Conservation (phyloP, 1,284 basidiomycete species). For the Ceratobasidium sp. region DNA sequence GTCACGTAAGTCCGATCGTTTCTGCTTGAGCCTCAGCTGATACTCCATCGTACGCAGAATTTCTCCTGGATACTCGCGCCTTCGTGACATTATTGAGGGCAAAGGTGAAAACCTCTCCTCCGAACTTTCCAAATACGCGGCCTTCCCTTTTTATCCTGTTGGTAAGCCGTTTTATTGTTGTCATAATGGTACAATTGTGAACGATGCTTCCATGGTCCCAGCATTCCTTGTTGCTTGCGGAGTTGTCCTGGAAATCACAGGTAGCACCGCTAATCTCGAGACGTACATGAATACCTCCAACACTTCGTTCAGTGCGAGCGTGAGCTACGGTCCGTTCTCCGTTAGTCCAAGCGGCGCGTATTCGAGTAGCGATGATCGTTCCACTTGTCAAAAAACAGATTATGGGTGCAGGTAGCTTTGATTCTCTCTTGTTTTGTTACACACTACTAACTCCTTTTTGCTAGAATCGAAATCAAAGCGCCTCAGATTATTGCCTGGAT, state of each 20-base stretch:
- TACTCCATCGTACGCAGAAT: conserved; percentile 1
- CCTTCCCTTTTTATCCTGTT: conserved; percentile 23
- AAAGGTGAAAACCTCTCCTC: background rate
- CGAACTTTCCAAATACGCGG: background rate
- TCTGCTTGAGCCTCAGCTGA: background rate
- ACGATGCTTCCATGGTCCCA: background rate
- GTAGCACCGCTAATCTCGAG: conserved; percentile 25
- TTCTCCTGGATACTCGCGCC: conserved; percentile 14
- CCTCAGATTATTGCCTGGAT: conserved; percentile 10
- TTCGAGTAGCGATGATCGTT: background rate
- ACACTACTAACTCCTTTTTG: background rate
- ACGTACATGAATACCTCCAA: conserved; percentile 18
- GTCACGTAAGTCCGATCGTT: conserved; percentile 10
- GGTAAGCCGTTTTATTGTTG: conserved; percentile 5
- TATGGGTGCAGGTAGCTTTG: conserved; percentile 14
- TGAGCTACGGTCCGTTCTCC: conserved; percentile 39
- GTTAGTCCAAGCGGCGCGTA: background rate
- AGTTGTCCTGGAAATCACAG: conserved; percentile 35
- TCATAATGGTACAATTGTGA: conserved; percentile 1
- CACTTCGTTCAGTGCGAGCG: conserved; percentile 22
- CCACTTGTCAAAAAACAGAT: background rate
- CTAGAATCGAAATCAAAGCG: conserved; percentile 21
- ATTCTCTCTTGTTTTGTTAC: no score
- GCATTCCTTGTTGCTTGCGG: conserved; percentile 34
- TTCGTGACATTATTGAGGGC: conserved; percentile 10